Evolutionary conservation across 2,329 filamentous ascomycete species (phyloP).

Genomic region (Fusarium sulawesiense): DNA sequence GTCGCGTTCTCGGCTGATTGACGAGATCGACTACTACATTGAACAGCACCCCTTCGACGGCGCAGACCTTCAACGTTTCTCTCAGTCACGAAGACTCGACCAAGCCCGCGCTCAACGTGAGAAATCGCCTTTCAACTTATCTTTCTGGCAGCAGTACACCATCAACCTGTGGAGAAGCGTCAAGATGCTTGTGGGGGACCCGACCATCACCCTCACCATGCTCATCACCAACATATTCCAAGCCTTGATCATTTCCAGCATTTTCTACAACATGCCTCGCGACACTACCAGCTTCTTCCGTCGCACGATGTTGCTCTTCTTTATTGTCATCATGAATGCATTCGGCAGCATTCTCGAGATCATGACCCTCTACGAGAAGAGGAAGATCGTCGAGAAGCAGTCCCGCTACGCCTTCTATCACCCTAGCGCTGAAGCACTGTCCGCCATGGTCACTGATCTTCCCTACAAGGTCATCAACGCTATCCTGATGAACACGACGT

Average conservation of each 20-base stretch:
- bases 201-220: constrained; percentile 32
- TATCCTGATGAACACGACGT: constrained; percentile 54
- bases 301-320: constrained; percentile 26
- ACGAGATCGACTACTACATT: constrained; percentile 48
- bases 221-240: constrained; percentile 34
- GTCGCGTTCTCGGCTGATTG: constrained; percentile 40
- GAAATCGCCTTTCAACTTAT: constrained; percentile 33
- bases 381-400: constrained; percentile 50
- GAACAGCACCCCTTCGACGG: constrained; percentile 40
- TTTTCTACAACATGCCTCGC: constrained; percentile 30
- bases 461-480: constrained; percentile 37
- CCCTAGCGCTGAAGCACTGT: constrained; percentile 42
- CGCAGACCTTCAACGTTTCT: constrained; percentile 37
- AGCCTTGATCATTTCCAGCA: constrained; percentile 27
- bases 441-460: constrained; percentile 32
- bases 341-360: constrained; percentile 39
- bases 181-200: constrained; percentile 27
- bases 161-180: constrained; percentile 29
- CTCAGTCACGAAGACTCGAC: constrained; percentile 32
- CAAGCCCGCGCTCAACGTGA: constrained; percentile 21
- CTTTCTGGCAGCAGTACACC: constrained; percentile 19
- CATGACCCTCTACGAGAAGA: constrained; percentile 43
- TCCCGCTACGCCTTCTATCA: constrained; percentile 49
- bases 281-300: constrained; percentile 28
- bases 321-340: constrained; percentile 37